phyloP scores from a whole-genome alignment of 2,329 filamentous ascomycete species.

The Hymenoscyphus scutula region DNA sequence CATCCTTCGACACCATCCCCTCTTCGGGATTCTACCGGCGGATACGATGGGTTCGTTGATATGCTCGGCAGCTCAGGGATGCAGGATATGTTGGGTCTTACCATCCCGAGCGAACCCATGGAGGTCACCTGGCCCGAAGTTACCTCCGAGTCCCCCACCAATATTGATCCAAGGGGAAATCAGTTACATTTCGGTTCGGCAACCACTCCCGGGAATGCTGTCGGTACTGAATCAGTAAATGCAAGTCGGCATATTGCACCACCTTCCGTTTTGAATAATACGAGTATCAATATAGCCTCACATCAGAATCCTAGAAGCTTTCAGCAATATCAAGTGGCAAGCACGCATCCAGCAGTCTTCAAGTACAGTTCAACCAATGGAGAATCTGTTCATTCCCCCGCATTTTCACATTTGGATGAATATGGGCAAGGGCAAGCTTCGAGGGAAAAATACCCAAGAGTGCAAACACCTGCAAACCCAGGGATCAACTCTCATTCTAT shows the following conservation, averaged over 20 bases:
- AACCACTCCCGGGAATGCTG: background rate
- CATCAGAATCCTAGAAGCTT: background rate
- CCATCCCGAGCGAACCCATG: background rate
- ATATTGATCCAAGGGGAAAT: background rate
- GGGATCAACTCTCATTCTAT: background rate
- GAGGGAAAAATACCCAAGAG: background rate
- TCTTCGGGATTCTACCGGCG: conserved; percentile 5
- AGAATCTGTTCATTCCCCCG: background rate
- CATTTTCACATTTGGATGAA: background rate
- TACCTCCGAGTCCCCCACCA: background rate
- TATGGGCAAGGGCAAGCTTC: background rate
- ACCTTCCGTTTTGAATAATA: background rate
- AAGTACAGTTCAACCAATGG: background rate
- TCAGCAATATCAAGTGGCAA: conserved; percentile 1
- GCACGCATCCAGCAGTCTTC: background rate
- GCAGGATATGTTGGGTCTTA: conserved; percentile 2
- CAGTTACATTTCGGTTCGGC: conserved; percentile 4
- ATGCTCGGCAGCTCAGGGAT: conserved; percentile 8
- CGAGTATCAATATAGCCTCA: background rate
- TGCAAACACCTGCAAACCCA: background rate
- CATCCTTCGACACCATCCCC: background rate
- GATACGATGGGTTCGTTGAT: conserved; percentile 1
- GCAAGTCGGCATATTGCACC: background rate
- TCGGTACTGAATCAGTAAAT: background rate
- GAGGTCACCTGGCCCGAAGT: background rate